phyloP scores from a whole-genome alignment of 176 grass and related monocot species.

The Phoenix dactylifera region DNA sequence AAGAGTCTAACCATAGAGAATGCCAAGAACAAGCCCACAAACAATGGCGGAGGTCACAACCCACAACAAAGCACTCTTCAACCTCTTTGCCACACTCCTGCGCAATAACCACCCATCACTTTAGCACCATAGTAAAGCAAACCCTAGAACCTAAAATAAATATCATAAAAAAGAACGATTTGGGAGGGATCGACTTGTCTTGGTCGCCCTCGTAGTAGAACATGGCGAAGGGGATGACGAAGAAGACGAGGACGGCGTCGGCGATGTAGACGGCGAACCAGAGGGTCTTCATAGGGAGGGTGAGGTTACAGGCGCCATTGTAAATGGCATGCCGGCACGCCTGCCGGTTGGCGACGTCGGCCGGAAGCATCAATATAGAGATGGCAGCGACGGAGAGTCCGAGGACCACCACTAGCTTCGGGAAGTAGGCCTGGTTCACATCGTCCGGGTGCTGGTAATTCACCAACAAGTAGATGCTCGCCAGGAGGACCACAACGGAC shows the following conservation, averaged over 20 bases:
- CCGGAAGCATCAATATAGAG: constrained; percentile 98
- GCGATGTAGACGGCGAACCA: constrained; percentile 78
- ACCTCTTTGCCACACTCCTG: constrained; percentile 79
- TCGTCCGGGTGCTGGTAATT: constrained; percentile 99
- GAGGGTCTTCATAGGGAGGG: constrained; percentile 82
- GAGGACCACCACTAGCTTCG: constrained; percentile 78
- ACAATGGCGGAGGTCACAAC: constrained; percentile 59
- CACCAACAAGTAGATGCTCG: constrained; percentile 84
- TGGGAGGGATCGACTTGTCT: constrained; percentile 50
- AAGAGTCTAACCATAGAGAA: constrained; percentile 56
- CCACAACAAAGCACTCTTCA: constrained; percentile 74
- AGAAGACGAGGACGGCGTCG: constrained; percentile 92
- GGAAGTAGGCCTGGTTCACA: constrained; percentile 92
- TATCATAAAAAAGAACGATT: background rate
- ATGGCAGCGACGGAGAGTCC: constrained; percentile 78
- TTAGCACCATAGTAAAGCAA: background rate
- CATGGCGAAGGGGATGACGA: constrained; percentile 92
- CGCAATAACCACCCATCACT: constrained; percentile 17
- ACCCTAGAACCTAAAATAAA: too few relatives aligned
- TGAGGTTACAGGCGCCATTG: constrained; percentile 67
- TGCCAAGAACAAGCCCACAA: constrained; percentile 78
- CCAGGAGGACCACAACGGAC: constrained; percentile 56
- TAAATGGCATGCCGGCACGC: constrained; percentile 67
- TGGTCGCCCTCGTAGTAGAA: constrained; percentile 99
- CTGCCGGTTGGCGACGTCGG: constrained; percentile 80